A percentile compares a stretch with the other conserved stretches of the same genome.
Evolutionary conservation across 192 early-diverging fungal genomes (phyloP).

Genomic region (Anaeromyces robustus): DNA sequence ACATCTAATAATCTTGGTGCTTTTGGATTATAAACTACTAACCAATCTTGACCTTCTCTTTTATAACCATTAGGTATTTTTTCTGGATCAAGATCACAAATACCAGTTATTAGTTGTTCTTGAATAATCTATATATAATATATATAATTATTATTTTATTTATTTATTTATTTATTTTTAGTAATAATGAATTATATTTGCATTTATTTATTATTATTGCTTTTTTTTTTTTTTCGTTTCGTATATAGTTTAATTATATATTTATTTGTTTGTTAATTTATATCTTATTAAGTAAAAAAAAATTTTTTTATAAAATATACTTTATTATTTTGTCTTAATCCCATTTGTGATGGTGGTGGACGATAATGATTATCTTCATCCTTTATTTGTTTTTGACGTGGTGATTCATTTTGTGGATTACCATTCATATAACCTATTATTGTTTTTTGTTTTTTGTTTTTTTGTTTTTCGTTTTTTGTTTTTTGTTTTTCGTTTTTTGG

Average conservation of each 20-base stretch:
- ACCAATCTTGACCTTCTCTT: conserved; percentile 75
- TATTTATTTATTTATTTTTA: too few relatives aligned
- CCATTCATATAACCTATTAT: not conserved
- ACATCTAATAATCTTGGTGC: conserved; percentile 12
- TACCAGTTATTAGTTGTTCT: conserved; percentile 17
- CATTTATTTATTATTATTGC: too few relatives aligned
- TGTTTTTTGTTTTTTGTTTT: too few relatives aligned
- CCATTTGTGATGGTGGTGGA: not conserved
- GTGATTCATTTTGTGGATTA: not conserved
- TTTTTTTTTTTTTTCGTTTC: too few relatives aligned
- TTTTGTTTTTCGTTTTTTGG: too few relatives aligned
- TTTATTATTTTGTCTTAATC: not conserved
- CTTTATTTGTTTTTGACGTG: not conserved
- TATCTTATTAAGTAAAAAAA: too few relatives aligned
- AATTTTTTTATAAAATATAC: not conserved
- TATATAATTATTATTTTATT: too few relatives aligned
- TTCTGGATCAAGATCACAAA: conserved; percentile 67
- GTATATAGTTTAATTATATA: too few relatives aligned
- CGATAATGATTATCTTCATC: not conserved
- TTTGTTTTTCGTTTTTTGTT: too few relatives aligned
- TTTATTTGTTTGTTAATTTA: too few relatives aligned
- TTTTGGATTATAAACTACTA: conserved; percentile 43
- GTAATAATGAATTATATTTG: too few relatives aligned
- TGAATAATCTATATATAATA: not conserved
- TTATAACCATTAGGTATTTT: conserved; percentile 49